phyloP scores from a whole-genome alignment of 2,329 filamentous ascomycete genomes.

The Trichoderma sp. region DNA sequence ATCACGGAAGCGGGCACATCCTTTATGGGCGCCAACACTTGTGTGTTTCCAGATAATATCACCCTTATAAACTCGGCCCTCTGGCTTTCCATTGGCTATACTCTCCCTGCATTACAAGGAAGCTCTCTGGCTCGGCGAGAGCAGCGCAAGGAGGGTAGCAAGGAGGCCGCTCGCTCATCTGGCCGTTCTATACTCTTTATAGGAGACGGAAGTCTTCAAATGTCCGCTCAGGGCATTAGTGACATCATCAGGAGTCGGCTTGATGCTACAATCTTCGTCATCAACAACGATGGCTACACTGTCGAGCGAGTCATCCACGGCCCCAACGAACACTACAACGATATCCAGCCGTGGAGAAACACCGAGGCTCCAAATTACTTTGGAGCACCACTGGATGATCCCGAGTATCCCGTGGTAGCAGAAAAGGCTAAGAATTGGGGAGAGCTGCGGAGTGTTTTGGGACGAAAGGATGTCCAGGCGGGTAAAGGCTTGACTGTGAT shows the following conservation, averaged over 20 bases:
- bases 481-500: constrained; percentile 7
- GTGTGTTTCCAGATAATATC: constrained; percentile 48
- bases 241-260: constrained; percentile 58
- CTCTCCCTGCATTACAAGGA: constrained; percentile 55
- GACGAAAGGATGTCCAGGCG: not conserved
- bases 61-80: constrained; percentile 50
- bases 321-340: constrained; percentile 51
- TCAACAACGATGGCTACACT: constrained; percentile 60
- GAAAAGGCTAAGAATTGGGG: constrained; percentile 8
- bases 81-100: constrained; percentile 61
- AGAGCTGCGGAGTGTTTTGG: not conserved
- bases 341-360: constrained; percentile 52
- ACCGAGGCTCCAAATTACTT: constrained; percentile 48
- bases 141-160: constrained; percentile 1
- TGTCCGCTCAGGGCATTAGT: constrained; percentile 64
- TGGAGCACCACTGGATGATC: constrained; percentile 39
- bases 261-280: constrained; percentile 49
- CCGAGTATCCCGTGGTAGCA: not conserved
- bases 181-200: constrained; percentile 53
- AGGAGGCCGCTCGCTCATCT: not conserved
- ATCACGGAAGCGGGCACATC: constrained; percentile 59
- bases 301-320: constrained; percentile 59
- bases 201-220: constrained; percentile 63
- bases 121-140: constrained; percentile 54
- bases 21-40: constrained; percentile 50